Conservation (phyloP, 2,329 filamentous ascomycete genomes). For the Bertia moriformis region DNA sequence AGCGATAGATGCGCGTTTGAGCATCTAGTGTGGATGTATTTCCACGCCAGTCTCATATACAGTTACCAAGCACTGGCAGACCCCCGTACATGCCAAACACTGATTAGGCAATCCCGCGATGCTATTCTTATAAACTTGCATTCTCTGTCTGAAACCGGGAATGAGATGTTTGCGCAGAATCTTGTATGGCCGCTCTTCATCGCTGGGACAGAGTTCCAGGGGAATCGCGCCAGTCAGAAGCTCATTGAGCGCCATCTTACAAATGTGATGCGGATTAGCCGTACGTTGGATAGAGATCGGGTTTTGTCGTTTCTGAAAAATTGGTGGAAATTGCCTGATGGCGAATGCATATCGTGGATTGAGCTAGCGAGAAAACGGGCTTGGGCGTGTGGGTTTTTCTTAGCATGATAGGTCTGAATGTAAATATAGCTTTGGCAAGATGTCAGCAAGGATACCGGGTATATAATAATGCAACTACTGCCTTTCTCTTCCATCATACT, state of each 20-base stretch:
- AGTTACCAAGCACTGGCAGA: background rate
- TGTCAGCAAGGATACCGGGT: too few species aligned
- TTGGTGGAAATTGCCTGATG: background rate
- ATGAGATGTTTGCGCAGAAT: background rate
- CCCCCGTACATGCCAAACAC: too few species aligned
- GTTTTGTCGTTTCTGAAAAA: background rate
- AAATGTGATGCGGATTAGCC: background rate
- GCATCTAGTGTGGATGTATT: background rate
- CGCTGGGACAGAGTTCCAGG: background rate
- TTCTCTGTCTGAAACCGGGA: background rate
- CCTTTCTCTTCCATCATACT: too few species aligned
- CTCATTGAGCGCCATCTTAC: background rate
- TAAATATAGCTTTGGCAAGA: too few species aligned
- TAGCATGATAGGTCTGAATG: too few species aligned
- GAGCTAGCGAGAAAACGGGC: background rate
- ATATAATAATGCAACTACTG: too few species aligned
- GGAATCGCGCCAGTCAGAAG: background rate
- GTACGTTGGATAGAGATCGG: background rate
- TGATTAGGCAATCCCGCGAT: background rate
- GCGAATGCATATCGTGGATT: background rate
- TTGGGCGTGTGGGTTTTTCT: background rate
- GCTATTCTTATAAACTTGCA: background rate
- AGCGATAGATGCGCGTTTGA: background rate
- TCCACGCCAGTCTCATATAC: background rate
- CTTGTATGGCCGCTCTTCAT: background rate